These are phyloP conservation scores for Phytophthora agathidicida DNA, from an alignment of 352 stramenopile species.

Conservation along the genomic window DNA sequence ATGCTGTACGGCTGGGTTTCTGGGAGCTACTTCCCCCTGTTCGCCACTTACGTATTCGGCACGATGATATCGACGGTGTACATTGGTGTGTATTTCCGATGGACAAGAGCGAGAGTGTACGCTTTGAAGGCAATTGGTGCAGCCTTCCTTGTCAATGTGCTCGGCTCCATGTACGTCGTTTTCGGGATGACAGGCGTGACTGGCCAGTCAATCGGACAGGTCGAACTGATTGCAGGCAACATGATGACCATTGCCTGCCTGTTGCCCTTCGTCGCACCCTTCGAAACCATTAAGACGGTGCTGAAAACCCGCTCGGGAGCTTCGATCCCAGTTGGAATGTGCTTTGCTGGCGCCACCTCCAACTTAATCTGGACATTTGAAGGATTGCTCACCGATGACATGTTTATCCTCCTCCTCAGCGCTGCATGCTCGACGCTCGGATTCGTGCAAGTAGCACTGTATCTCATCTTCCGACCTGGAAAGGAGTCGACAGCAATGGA, in stretches of 20 bases:
- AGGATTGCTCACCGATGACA: conserved; percentile 24
- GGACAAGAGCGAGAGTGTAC: conserved; percentile 19
- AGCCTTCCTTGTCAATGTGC: conserved; percentile 11
- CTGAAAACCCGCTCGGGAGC: conserved; percentile 31
- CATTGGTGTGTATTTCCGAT: conserved; percentile 24
- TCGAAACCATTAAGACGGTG: conserved; percentile 47
- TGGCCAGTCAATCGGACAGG: conserved; percentile 9
- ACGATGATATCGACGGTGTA: conserved; percentile 29
- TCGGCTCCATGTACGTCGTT: conserved; percentile 25
- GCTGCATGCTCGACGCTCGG: conserved; percentile 17
- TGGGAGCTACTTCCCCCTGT: conserved; percentile 36
- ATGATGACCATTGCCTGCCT: conserved; percentile 36
- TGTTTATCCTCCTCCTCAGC: conserved; percentile 30
- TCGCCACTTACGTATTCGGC: conserved; percentile 37
- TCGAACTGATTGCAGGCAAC: conserved; percentile 34
- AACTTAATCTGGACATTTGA: conserved; percentile 43
- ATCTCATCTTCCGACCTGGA: conserved; percentile 25
- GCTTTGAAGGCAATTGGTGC: conserved; percentile 15
- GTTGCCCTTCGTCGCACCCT: conserved; percentile 41
- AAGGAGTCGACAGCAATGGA: neutral
- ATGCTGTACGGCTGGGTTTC: conserved; percentile 38
- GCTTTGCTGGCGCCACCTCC: conserved; percentile 27
- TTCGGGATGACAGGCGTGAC: conserved; percentile 28
- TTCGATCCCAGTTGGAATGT: conserved; percentile 43
- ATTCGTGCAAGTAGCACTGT: conserved; percentile 33